Base-by-base conservation (phyloP, 2,329 filamentous ascomycete species). In the Gaeumannomyces tritici region DNA sequence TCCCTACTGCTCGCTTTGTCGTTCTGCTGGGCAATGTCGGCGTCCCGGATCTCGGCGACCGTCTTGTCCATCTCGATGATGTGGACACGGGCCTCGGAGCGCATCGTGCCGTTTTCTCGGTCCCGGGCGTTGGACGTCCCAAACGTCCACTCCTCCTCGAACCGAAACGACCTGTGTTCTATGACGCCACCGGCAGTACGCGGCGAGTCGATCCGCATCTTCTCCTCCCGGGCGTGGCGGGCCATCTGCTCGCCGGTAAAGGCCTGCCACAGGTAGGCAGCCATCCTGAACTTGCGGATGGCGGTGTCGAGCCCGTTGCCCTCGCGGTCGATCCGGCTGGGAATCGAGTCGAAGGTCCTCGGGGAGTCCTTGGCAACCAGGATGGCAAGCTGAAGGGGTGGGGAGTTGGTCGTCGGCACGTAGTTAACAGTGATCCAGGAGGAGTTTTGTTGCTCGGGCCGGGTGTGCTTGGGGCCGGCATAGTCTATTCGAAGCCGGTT, bases 161-260 rank as follows among this genome's bases (percentile, higher is more conserved):
- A 93, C 56, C 93, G 84, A 74, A 97, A 98, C 61, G 85, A 61
- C n/a, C 59, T 28, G 57, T 59, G 42, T 15, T 59, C 57, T 24
- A 59, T 42, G 88, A 63, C 93, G 86, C 63, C 93, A 24, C 42
- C 8, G 84, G 12, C 93, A 92, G 67, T 98, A 85, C 64, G 89
- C 90, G 35, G 27, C 8, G 35, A 28, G 15, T 51, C 42, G 12
- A 15, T 2, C 7, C 47, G 59, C 28, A 35, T 31, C 59, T 60
- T 60, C 27, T 60, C 59, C 35, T 42, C 59, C 47, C 31, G 54
- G 59, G 42, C 59, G 72, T 96, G 90, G 65, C 91, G 87, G 73
- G 86, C 89, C 93, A 98, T 98, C 73, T 98, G 93, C 73, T 99
- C 95, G 8, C 91, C 91, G 0, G 93, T 98, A 70, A 96, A 98